These are phyloP conservation scores for Termitomyces sp. DNA, from an alignment of 768 basidiomycete species.

Conservation along the genomic window DNA sequence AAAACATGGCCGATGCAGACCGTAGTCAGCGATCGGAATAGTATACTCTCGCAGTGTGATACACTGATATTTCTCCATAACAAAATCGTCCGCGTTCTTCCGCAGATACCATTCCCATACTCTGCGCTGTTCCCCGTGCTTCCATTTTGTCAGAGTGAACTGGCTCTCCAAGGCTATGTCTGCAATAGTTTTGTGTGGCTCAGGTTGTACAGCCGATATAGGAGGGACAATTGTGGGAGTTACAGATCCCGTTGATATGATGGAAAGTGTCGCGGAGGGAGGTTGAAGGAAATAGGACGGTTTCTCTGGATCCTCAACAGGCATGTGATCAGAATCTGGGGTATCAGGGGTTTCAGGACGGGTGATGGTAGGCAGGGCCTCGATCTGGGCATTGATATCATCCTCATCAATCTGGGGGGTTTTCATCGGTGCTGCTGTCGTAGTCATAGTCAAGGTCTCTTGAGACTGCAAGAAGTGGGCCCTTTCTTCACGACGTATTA, in stretches of 20 bases:
- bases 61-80: constrained; percentile 91
- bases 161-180: constrained; percentile 78
- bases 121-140: constrained; percentile 82
- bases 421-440: constrained; percentile 29
- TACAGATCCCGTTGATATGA: constrained; percentile 7
- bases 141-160: constrained; percentile 66
- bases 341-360: constrained; percentile 34
- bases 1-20: constrained; percentile 70
- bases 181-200: constrained; percentile 53
- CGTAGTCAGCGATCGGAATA: constrained; percentile 69
- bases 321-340: constrained; percentile 19
- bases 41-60: constrained; percentile 79
- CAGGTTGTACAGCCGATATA: constrained; percentile 26
- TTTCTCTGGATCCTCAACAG: constrained; percentile 28
- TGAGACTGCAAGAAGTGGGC: constrained; percentile 37
- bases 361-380: constrained; percentile 40
- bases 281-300: constrained; percentile 29
- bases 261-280: constrained; percentile 18
- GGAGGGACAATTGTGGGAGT: constrained; percentile 16
- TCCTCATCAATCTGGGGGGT: constrained; percentile 26
- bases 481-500: constrained; percentile 72
- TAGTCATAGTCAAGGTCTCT: constrained; percentile 30
- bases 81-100: constrained; percentile 81
- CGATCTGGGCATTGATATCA: constrained; percentile 69
- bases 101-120: constrained; percentile 96